A percentile compares a stretch with the other conserved stretches of the same genome.
Conservation (phyloP, 495 filamentous ascomycete genomes). For the Neurospora sp. region DNA sequence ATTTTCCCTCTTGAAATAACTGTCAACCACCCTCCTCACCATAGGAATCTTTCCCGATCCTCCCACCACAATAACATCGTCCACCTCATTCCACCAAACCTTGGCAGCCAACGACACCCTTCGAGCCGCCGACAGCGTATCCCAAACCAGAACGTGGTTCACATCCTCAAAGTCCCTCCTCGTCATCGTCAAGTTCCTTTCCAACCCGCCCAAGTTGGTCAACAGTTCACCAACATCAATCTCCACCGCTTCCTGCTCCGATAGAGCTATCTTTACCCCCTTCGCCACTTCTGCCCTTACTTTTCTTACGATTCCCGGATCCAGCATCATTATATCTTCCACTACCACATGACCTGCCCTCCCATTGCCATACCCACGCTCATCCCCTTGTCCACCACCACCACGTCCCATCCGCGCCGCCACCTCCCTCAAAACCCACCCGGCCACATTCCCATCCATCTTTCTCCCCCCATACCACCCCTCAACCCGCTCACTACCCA, state of each 20-base stretch:
- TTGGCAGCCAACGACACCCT: slow-evolving; percentile 81
- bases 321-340: slow-evolving; percentile 66
- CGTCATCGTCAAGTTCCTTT: slow-evolving; percentile 92
- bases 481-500: slow-evolving; percentile 23
- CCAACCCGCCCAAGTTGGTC: slow-evolving; percentile 52
- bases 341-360: slow-evolving; percentile 73
- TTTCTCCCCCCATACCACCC: not conserved
- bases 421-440: slow-evolving; percentile 61
- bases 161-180: slow-evolving; percentile 95
- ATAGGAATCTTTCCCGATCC: slow-evolving; percentile 91
- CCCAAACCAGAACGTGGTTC: slow-evolving; percentile 90
- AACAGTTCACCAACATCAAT: slow-evolving; percentile 94
- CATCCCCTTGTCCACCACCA: slow-evolving; percentile 66
- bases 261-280: slow-evolving; percentile 95
- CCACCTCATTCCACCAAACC: slow-evolving; percentile 57
- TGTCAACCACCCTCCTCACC: slow-evolving; percentile 79
- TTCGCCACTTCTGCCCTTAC: slow-evolving; percentile 88
- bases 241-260: slow-evolving; percentile 84
- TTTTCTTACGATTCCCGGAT: slow-evolving; percentile 93
- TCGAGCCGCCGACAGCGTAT: slow-evolving; percentile 88
- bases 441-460: not conserved
- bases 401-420: slow-evolving; percentile 96
- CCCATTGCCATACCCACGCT: not conserved
- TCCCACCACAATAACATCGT: slow-evolving; percentile 80
- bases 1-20: slow-evolving; percentile 88